A percentile compares a stretch with the other conserved stretches of the same genome.
These are phyloP conservation scores for Nannizzia gypsea DNA, from an alignment of 2,329 filamentous ascomycete species.

Conservation along the genomic window DNA sequence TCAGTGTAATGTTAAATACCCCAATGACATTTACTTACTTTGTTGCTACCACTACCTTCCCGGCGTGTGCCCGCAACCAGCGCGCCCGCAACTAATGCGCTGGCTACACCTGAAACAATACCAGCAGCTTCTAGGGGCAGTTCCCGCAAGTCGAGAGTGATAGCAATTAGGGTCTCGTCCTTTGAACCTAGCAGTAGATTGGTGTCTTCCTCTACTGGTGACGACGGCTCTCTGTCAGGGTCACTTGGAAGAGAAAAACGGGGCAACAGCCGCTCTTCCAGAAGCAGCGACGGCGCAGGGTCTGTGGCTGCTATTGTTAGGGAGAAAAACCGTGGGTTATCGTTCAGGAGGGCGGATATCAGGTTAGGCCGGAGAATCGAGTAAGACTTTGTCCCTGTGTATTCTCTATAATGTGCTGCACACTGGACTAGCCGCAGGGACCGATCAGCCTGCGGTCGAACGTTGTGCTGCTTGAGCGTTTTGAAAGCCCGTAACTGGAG, in stretches of 20 bases:
- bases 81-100: constrained; percentile 62
- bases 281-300: constrained; percentile 35
- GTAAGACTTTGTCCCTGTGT: constrained; percentile 25
- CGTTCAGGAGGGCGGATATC: constrained; percentile 27
- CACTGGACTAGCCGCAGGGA: constrained; percentile 67
- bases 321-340: constrained; percentile 38
- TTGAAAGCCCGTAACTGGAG: constrained; percentile 73
- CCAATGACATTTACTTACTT: constrained; percentile 3
- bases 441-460: constrained; percentile 59
- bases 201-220: constrained; percentile 28
- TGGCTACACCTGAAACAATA: constrained; percentile 88
- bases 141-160: constrained; percentile 72
- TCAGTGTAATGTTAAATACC: background rate
- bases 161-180: constrained; percentile 60
- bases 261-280: constrained; percentile 43
- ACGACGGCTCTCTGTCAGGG: constrained; percentile 47
- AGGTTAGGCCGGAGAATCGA: constrained; percentile 30
- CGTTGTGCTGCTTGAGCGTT: constrained; percentile 64
- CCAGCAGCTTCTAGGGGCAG: constrained; percentile 81
- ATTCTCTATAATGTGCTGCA: constrained; percentile 49
- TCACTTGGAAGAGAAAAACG: constrained; percentile 60
- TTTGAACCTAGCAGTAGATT: constrained; percentile 66
- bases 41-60: constrained; percentile 22
- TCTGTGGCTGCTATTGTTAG: constrained; percentile 36
- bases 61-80: constrained; percentile 60